Conservation (phyloP, 1,139 yeast species). For the Geotrichum carabidarum region DNA sequence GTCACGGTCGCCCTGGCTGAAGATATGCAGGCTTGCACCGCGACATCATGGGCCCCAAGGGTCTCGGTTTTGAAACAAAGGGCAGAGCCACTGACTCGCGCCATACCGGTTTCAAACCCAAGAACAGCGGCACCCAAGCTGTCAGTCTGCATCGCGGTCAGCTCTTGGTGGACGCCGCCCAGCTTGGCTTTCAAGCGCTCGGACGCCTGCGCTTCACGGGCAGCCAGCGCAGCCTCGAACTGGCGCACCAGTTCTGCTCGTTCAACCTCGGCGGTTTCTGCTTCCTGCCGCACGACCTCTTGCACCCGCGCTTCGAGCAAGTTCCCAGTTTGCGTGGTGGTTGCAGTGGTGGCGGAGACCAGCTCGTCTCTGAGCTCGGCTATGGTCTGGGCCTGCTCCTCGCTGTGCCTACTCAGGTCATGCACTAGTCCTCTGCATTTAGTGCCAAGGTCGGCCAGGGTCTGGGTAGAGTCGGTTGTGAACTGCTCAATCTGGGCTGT, state of each 20-base stretch:
- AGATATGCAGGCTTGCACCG: background rate
- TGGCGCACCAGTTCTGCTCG: conserved; percentile 11
- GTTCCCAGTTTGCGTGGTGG: background rate
- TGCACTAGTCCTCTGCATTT: conserved; percentile 2
- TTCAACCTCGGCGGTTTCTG: conserved; percentile 9
- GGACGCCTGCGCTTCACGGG: background rate
- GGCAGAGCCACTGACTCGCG: background rate
- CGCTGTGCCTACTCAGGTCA: conserved; percentile 14
- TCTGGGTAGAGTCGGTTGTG: background rate
- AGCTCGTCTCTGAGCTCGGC: conserved; percentile 5
- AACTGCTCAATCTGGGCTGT: conserved; percentile 5
- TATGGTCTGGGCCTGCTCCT: conserved; percentile 12
- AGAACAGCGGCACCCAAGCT: background rate
- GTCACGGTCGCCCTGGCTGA: background rate
- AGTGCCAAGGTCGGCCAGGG: background rate
- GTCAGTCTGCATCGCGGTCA: background rate
- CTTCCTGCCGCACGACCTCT: conserved; percentile 5
- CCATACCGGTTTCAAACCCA: conserved; percentile 1
- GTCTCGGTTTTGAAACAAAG: too few species aligned
- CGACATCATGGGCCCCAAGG: background rate
- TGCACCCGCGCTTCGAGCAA: background rate
- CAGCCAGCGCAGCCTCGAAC: conserved; percentile 16
- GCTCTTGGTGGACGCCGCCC: background rate
- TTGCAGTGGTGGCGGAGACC: background rate
- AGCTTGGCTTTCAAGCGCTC: conserved; percentile 4